These are phyloP conservation scores for Mycena chlorophos DNA, from an alignment of 768 basidiomycete genomes.

Conservation along the genomic window DNA sequence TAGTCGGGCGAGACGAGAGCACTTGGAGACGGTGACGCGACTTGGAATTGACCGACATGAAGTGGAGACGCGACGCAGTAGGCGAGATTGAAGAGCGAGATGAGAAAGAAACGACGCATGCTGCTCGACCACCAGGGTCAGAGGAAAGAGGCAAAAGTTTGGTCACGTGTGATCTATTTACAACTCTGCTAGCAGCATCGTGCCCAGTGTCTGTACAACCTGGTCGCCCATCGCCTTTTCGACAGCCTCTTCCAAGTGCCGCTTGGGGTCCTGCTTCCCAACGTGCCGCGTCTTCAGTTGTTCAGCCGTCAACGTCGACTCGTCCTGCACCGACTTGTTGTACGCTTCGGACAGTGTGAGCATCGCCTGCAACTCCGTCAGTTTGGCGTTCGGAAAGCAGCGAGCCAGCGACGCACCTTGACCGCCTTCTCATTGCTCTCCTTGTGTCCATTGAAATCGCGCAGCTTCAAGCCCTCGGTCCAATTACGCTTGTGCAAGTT, in stretches of 20 bases:
- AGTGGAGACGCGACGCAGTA: background rate
- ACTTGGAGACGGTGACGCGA: background rate
- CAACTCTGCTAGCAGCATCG: constrained; percentile 91
- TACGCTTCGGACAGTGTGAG: constrained; percentile 88
- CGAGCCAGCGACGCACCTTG: constrained; percentile 60
- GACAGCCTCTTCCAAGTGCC: constrained; percentile 95
- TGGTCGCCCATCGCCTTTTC: constrained; percentile 98
- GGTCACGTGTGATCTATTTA: constrained; percentile 35
- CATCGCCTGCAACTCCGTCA: constrained; percentile 68
- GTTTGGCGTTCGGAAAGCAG: constrained; percentile 19
- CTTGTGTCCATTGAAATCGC: constrained; percentile 88
- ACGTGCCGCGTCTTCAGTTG: constrained; percentile 97
- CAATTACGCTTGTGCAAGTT: constrained; percentile 98
- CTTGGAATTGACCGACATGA: background rate
- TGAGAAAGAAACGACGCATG: background rate
- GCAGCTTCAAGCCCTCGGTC: constrained; percentile 93
- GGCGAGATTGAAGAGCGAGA: background rate
- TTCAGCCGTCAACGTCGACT: constrained; percentile 89
- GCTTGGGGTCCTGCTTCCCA: constrained; percentile 96
- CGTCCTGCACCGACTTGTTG: constrained; percentile 97
- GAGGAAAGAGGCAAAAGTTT: background rate
- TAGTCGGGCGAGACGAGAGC: background rate
- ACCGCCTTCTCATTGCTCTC: constrained; percentile 89
- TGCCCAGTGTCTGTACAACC: constrained; percentile 92
- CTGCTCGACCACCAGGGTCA: background rate